Base-by-base conservation (phyloP, 306 rosid genomes). In the Dryas alaskensis region DNA sequence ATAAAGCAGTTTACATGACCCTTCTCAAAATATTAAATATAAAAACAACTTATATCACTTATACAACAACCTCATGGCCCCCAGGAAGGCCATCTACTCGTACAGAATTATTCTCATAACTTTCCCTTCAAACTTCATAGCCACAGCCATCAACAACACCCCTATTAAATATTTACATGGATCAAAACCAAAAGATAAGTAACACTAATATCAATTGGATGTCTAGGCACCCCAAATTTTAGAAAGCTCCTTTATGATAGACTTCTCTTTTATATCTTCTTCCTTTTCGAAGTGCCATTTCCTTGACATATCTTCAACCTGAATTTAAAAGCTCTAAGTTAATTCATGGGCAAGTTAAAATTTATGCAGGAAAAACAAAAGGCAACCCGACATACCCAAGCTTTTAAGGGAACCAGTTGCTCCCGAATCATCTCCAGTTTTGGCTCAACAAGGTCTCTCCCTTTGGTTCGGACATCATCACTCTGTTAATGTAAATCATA, bases 201-300 rank as follows among this genome's bases (percentile, higher is more conserved):
- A 40, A 55, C 71, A 60, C 14, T 2, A 68, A 4, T 40, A 60
- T 86, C 83, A 87, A 60, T 83, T 80, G 53, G 86, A 65, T 22
- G 82, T 64, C 84, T 82, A 88, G 59, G 86, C 86, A 37, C 90
- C 84, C 71, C 72, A 89, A 31, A 79, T 78, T 74, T 83, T 87
- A 48, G 92, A 73, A 60, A 91, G 88, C 66, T 89, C 88, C 79
- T 87, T 94, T 72, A 88, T 65, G 0, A 91, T 52, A 50, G 97
- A 79, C 84, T 86, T 91, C 87, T 89, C 86, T 75, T 93, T 87
- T 60, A 80, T 72, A 82, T 88, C 87, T 46, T 68, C 73, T n/a
- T 80, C 73, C 78, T 77, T 81, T 76, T 88, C 91, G 68, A 86
- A 44, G 77, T 71, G 97, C 90, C 96, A 94, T 79, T 87, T 91